Evolutionary conservation across 352 stramenopile species (phyloP), one percentile per base, ranked within the genome.

Genomic region (Pythium utonaiense): DNA sequence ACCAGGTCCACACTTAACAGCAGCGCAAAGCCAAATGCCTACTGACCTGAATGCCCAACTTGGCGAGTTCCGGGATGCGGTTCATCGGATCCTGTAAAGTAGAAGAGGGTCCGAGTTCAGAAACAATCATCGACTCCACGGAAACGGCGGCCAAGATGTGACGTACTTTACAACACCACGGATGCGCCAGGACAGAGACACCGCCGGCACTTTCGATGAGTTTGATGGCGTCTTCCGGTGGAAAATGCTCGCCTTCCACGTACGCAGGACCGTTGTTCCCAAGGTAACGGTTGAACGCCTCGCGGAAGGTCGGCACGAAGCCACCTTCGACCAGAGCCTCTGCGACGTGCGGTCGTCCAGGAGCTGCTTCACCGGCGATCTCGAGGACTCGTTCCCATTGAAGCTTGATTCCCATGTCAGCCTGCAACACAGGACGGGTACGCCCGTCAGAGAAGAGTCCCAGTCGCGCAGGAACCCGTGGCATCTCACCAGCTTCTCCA

Each of bases 221-320:
- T 53, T 91, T 89, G 63, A 95, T 91, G 3, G 85, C 85, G 57
- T 93, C 79, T 66, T 92, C 78, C n/a, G 85, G 85, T 8, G 85
- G 85, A 47, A 93, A 95, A 44, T 92, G 76, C 27, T 89, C 77
- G 41, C 85, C 85, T 80, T 95, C 81, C 16, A 89, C 85, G 58
- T 95, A 95, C 6, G 85, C 85, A 38, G 85, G 85, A 8, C 83
- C 85, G 47, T 95, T 69, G 60, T 95, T 95, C 54, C 89, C 78
- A 22, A 95, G 60, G 38, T 91, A 95, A 22, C 85, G 76, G 16
- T 79, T 73, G 56, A 95, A 95, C 3, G 85, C 85, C 50, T 95
- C 83, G 6, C 81, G 78, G 42, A 95, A 93, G 50, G 81, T 80
- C 27, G 67, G 57, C n/a, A 95, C 85, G 36, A 88, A 81, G 16